These are phyloP conservation scores for Ochetophila trinervis DNA, from an alignment of 306 rosid genomes.

Conservation along the genomic window DNA sequence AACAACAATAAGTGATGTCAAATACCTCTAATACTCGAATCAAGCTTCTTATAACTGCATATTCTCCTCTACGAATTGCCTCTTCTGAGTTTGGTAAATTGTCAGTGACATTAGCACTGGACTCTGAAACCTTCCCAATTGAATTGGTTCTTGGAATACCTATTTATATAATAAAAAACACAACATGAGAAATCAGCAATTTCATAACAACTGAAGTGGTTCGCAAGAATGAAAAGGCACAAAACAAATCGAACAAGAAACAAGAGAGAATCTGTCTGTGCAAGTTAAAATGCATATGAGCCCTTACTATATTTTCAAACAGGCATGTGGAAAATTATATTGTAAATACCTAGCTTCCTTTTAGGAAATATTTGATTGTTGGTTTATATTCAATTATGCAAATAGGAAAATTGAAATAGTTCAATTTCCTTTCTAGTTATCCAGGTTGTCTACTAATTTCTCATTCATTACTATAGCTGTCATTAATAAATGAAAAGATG, in stretches of 20 bases:
- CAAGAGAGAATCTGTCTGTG: too few relatives aligned
- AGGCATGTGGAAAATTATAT: background rate
- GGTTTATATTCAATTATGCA: too few relatives aligned
- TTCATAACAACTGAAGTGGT: constrained; percentile 7
- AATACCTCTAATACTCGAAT: constrained; percentile 86
- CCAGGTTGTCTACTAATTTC: too few relatives aligned
- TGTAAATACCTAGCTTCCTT: background rate
- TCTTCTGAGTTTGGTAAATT: constrained; percentile 70
- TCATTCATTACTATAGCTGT: too few relatives aligned
- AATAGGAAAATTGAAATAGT: too few relatives aligned
- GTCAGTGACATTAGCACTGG: constrained; percentile 50
- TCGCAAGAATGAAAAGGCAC: constrained; percentile 1
- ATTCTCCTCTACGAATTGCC: constrained; percentile 90
- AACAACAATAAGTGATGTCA: constrained; percentile 22
- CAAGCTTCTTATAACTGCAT: constrained; percentile 83
- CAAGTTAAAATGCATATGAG: too few relatives aligned
- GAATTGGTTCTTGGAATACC: constrained; percentile 82
- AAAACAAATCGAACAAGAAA: constrained; percentile 5
- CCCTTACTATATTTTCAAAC: background rate
- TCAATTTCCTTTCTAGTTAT: too few relatives aligned
- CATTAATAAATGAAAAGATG: too few relatives aligned
- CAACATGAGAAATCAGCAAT: constrained; percentile 1
- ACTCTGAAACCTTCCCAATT: constrained; percentile 63
- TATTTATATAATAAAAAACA: constrained; percentile 30
- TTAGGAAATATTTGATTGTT: too few relatives aligned